Conservation (phyloP, 1,284 basidiomycete species). For the Takashimella koratensis region DNA sequence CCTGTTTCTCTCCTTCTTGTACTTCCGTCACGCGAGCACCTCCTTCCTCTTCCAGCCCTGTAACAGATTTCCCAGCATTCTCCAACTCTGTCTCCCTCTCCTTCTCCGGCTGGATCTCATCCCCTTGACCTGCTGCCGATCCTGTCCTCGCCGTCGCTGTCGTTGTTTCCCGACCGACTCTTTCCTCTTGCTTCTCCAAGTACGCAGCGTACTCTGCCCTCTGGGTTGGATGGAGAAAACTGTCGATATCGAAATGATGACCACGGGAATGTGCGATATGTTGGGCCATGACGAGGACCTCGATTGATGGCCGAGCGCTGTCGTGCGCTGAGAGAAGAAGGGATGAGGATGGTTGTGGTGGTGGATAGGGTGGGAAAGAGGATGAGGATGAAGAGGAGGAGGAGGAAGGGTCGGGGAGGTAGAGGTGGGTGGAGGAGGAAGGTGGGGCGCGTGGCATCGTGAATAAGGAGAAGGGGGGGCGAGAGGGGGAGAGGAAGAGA, state of each 20-base stretch:
- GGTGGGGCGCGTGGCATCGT: background rate
- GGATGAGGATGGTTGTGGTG: conserved; percentile 5
- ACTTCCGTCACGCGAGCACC: too few relatives aligned
- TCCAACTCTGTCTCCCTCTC: too few relatives aligned
- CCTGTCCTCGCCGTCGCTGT: too few relatives aligned
- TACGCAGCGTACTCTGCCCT: conserved; percentile 22
- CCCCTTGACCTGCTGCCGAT: too few relatives aligned
- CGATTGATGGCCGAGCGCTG: conserved; percentile 15
- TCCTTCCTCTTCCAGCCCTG: too few relatives aligned
- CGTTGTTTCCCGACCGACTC: too few relatives aligned
- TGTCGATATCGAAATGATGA: conserved; percentile 35
- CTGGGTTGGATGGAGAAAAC: conserved; percentile 27
- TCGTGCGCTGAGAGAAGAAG: background rate
- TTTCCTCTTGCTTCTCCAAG: conserved; percentile 6
- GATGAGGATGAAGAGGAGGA: background rate
- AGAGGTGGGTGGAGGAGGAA: background rate
- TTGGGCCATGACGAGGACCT: conserved; percentile 34
- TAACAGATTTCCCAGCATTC: too few relatives aligned
- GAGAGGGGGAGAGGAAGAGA: background rate
- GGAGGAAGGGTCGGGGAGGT: background rate
- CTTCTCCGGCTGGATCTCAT: too few relatives aligned
- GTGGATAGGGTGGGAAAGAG: background rate
- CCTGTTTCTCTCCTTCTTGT: too few relatives aligned
- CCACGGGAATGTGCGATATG: conserved; percentile 27
- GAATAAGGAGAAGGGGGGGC: background rate